These are phyloP conservation scores for Physocladia obscura DNA, from an alignment of 192 early-diverging fungal genomes.

Conservation along the genomic window DNA sequence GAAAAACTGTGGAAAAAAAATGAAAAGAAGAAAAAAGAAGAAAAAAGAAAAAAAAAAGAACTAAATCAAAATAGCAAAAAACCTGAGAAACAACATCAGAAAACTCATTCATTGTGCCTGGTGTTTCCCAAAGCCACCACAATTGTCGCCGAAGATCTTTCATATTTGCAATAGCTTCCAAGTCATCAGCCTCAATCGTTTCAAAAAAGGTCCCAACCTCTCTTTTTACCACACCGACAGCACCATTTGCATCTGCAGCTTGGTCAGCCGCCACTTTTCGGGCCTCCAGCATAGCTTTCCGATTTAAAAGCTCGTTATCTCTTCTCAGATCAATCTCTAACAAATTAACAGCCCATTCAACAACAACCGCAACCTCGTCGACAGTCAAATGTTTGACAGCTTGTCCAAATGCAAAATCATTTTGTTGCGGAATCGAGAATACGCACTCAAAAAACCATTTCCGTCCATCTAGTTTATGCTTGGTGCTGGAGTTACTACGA, in stretches of 20 bases:
- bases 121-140: conserved; percentile 32
- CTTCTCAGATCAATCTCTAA: conserved; percentile 11
- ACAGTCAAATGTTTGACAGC: conserved; percentile 5
- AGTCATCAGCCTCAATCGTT: background rate
- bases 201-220: conserved; percentile 1
- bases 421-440: conserved; percentile 17
- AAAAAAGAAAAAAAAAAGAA: background rate
- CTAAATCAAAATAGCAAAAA: background rate
- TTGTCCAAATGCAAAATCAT: conserved; percentile 15
- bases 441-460: conserved; percentile 19
- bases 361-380: conserved; percentile 6
- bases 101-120: conserved; percentile 21
- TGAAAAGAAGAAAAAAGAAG: background rate
- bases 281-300: background rate
- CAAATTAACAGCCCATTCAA: conserved; percentile 13
- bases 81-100: conserved; percentile 11
- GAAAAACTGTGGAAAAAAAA: background rate
- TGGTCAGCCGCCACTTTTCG: background rate
- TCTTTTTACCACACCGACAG: background rate
- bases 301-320: conserved; percentile 7
- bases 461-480: too few species aligned
- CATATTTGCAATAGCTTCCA: background rate
- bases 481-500: too few species aligned
- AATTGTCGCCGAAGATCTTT: conserved; percentile 23
- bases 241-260: background rate